These are phyloP conservation scores for Panellus pusillus DNA, from an alignment of 768 basidiomycete species.

Conservation along the genomic window DNA sequence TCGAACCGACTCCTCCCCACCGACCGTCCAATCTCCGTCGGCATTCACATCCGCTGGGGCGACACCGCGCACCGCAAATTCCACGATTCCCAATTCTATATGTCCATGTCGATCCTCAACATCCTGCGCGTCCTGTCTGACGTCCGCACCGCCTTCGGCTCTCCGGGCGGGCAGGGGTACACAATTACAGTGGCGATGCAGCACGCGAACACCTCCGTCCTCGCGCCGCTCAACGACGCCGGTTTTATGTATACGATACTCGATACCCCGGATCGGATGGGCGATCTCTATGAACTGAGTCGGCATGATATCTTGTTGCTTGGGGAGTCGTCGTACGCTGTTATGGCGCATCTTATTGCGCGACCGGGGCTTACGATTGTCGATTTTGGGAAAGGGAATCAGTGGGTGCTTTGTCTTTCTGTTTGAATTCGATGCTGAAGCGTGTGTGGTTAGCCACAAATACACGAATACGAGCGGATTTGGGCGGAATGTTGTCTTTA, in stretches of 20 bases:
- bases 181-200: constrained; percentile 9
- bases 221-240: too few species aligned
- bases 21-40: constrained; percentile 1
- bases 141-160: constrained; percentile 37
- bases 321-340: not conserved
- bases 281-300: not conserved
- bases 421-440: too few species aligned
- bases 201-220: not conserved
- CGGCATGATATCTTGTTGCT: not conserved
- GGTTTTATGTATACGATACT: not conserved
- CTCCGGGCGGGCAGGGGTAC: constrained; percentile 17
- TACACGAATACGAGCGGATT: too few species aligned
- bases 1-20: not conserved
- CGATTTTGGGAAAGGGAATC: not conserved
- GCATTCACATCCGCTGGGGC: constrained; percentile 16
- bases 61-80: constrained; percentile 9
- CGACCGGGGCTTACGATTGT: not conserved
- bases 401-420: too few species aligned
- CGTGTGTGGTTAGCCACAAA: too few species aligned
- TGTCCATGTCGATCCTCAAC: constrained; percentile 4
- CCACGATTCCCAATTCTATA: not conserved
- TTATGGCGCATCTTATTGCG: not conserved
- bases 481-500: too few species aligned
- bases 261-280: not conserved
- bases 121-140: constrained; percentile 36